These are phyloP conservation scores for Zoysia pacifica DNA, from an alignment of 176 grass and related monocot genomes.

Conservation along the genomic window DNA sequence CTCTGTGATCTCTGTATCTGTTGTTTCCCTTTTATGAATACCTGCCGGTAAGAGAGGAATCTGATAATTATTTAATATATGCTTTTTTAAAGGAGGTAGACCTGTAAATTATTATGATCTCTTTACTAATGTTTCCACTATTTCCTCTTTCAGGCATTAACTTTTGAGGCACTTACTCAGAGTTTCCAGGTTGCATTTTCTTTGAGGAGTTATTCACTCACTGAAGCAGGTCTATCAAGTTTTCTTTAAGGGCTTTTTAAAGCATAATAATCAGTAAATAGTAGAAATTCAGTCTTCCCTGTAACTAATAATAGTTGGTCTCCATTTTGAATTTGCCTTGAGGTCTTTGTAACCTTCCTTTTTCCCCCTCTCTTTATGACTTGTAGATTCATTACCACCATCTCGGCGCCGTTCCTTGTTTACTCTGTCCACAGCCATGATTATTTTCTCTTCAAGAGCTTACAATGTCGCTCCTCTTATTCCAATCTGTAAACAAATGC, in stretches of 20 bases:
- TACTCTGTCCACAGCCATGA: conserved; percentile 88
- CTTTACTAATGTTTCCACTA: conserved; percentile 34
- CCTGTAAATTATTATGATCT: conserved; percentile 22
- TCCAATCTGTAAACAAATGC: conserved; percentile 79
- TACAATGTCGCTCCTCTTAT: conserved; percentile 79
- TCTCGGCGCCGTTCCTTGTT: conserved; percentile 78
- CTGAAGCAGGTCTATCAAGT: conserved; percentile 56
- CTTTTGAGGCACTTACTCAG: conserved; percentile 82
- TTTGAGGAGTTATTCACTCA: conserved; percentile 75
- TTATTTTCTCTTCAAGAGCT: conserved; percentile 92
- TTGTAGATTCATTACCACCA: conserved; percentile 76
- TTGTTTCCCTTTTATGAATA: conserved; percentile 31
- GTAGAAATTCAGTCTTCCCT: conserved; percentile 6
- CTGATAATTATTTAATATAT: background rate
- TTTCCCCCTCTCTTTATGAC: conserved; percentile 17
- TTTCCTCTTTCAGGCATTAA: conserved; percentile 75
- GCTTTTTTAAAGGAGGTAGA: background rate
- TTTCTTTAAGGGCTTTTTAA: conserved; percentile 13
- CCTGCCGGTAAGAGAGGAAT: conserved; percentile 14
- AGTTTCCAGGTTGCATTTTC: conserved; percentile 97
- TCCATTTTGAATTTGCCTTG: conserved; percentile 22
- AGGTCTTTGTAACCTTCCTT: background rate
- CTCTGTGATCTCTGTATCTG: background rate
- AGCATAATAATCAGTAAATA: conserved; percentile 21
- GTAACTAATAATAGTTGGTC: conserved; percentile 2